Evolutionary conservation across 2,329 filamentous ascomycete genomes (phyloP).

Genomic region (Aureobasidium zeae): DNA sequence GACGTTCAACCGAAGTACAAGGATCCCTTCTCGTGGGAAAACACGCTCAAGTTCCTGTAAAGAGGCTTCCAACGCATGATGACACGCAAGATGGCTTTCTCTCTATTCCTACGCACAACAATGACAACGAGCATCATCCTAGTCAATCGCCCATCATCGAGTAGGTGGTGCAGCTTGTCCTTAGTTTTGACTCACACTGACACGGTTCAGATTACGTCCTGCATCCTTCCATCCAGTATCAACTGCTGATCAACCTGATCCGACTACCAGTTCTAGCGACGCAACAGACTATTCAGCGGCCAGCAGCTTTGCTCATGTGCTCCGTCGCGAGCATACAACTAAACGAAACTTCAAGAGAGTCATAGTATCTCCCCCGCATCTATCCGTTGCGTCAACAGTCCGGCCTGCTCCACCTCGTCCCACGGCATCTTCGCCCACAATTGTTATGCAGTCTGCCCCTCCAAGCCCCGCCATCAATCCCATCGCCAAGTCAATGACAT

Average conservation of each 20-base stretch:
- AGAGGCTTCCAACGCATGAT: neutral
- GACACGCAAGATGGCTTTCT: neutral
- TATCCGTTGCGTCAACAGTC: neutral
- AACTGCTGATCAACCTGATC: neutral
- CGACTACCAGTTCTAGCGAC: neutral
- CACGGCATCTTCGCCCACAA: conserved; percentile 5
- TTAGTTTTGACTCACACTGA: neutral
- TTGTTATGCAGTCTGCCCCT: conserved; percentile 10
- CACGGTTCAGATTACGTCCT: conserved; percentile 4
- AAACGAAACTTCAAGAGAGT: conserved; percentile 9
- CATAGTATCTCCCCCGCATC: conserved; percentile 7
- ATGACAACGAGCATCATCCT: neutral
- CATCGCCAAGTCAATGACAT: conserved; percentile 2
- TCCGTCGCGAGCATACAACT: neutral
- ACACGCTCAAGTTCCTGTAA: conserved; percentile 8
- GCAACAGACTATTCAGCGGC: conserved; percentile 2
- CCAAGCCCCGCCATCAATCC: neutral
- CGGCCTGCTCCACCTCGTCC: conserved; percentile 4
- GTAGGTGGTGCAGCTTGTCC: neutral
- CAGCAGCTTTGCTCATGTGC: conserved; percentile 11
- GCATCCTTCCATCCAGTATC: neutral
- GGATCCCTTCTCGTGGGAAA: conserved; percentile 15
- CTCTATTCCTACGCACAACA: neutral
- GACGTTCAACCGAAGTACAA: conserved; percentile 4
- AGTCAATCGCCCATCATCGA: neutral